Conservation (phyloP, 2,329 filamentous ascomycete species). For the Domatiomyces globalis region DNA sequence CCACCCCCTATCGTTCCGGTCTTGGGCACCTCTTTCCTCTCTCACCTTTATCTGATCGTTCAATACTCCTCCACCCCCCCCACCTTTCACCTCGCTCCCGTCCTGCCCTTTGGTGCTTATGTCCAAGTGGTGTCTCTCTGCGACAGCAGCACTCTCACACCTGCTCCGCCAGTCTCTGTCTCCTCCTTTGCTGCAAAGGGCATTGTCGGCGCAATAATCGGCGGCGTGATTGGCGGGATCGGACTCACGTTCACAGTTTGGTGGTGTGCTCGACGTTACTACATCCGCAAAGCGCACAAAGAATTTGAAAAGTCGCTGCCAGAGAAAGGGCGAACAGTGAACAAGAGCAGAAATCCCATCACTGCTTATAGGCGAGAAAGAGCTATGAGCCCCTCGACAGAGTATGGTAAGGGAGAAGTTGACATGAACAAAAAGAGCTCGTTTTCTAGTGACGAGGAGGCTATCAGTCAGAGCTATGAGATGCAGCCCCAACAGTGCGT, state of each 20-base stretch:
- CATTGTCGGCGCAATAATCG: conserved; percentile 16
- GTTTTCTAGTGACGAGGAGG: neutral
- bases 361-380: neutral
- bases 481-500: neutral
- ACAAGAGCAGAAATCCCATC: neutral
- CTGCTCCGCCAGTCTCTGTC: conserved; percentile 17
- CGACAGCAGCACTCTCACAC: conserved; percentile 21
- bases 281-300: conserved; percentile 1
- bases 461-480: neutral
- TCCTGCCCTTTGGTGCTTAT: conserved; percentile 26
- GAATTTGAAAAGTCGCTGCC: neutral
- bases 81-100: conserved; percentile 29
- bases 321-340: neutral
- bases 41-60: conserved; percentile 31
- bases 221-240: conserved; percentile 22
- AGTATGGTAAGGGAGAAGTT: neutral
- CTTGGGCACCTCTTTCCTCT: conserved; percentile 29
- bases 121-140: conserved; percentile 31
- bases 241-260: conserved; percentile 11
- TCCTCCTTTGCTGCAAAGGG: conserved; percentile 10
- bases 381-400: neutral
- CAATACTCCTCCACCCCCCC: conserved; percentile 26
- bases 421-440: neutral
- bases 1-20: conserved; percentile 9
- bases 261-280: conserved; percentile 4